Percentiles rank a stretch among this genome's conserved stretches.
These are phyloP conservation scores for Papiliotrema laurentii DNA, from an alignment of 1,284 basidiomycete species.

Conservation along the genomic window DNA sequence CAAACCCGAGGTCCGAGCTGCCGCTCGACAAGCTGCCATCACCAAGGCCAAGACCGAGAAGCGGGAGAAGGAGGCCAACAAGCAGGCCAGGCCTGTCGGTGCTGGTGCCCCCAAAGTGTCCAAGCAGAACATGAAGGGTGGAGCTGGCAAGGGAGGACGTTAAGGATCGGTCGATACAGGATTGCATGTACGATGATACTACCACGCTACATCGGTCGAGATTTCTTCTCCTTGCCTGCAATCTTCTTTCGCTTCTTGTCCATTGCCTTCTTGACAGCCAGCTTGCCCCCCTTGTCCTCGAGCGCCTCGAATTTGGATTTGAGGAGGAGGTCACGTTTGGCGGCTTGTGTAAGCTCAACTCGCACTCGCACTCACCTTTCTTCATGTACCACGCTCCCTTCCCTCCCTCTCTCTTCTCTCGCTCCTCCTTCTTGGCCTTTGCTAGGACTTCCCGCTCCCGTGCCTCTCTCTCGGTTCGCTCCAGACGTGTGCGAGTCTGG, in stretches of 20 bases:
- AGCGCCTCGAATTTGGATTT: slow-evolving; percentile 73
- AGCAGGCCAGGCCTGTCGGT: slow-evolving; percentile 60
- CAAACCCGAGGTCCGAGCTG: slow-evolving; percentile 77
- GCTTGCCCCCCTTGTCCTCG: slow-evolving; percentile 65
- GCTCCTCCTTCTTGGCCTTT: slow-evolving; percentile 63
- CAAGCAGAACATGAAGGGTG: slow-evolving; percentile 94
- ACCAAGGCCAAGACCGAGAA: slow-evolving; percentile 89
- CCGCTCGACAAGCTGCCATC: slow-evolving; percentile 78
- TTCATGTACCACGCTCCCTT: slow-evolving; percentile 88
- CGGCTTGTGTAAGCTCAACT: slow-evolving; percentile 53
- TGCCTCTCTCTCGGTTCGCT: slow-evolving; percentile 66
- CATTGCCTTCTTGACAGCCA: slow-evolving; percentile 78
- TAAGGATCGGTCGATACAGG: slow-evolving; percentile 19
- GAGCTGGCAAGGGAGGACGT: slow-evolving; percentile 48
- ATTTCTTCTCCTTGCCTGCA: slow-evolving; percentile 83
- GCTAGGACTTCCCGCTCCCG: slow-evolving; percentile 64
- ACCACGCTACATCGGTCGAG: slow-evolving; percentile 56
- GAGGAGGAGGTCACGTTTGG: slow-evolving; percentile 67
- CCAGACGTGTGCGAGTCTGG: slow-evolving; percentile 69
- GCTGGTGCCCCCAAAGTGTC: slow-evolving; percentile 74
- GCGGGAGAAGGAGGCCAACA: slow-evolving; percentile 94
- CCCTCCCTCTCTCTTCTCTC: slow-evolving; percentile 65
- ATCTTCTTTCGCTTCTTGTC: slow-evolving; percentile 85
- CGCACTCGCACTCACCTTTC: slow-evolving; percentile 53
- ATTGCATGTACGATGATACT: background rate